phyloP scores from a whole-genome alignment of 1,284 basidiomycete species.

The Ganoderma sp. region DNA sequence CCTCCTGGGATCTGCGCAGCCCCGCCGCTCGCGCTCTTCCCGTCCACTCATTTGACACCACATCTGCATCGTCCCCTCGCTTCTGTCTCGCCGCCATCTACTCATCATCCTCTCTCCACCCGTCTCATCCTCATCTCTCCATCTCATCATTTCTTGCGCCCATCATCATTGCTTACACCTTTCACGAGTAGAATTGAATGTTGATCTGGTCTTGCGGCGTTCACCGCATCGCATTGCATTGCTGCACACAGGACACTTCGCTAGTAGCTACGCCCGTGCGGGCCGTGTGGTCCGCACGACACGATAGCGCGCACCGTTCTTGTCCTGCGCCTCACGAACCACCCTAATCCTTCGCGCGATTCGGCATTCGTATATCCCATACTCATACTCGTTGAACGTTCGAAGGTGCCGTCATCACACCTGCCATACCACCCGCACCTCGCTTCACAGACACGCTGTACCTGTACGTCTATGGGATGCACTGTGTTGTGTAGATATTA shows the following conservation, averaged over 20 bases:
- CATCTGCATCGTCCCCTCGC: not conserved
- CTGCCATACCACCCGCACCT: no score
- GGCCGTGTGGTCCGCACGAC: not conserved
- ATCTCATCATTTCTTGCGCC: conserved; percentile 9
- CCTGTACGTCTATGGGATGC: conserved; percentile 2
- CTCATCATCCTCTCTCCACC: conserved; percentile 12
- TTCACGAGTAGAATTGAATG: conserved; percentile 28
- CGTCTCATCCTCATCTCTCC: conserved; percentile 4
- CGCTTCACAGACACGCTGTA: conserved; percentile 21
- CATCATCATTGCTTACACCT: not conserved
- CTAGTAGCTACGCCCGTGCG: conserved; percentile 4
- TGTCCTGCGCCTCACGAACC: not conserved
- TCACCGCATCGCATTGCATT: conserved; percentile 2
- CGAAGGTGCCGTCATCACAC: conserved; percentile 8
- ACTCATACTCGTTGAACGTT: conserved; percentile 22
- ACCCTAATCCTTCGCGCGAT: conserved; percentile 23
- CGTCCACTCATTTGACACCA: conserved; percentile 47
- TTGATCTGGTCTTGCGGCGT: conserved; percentile 13
- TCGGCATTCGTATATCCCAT: conserved; percentile 26
- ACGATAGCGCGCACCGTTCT: not conserved
- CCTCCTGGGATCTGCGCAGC: conserved; percentile 36
- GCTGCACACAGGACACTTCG: conserved; percentile 6
- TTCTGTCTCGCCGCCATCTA: conserved; percentile 11
- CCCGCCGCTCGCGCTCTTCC: conserved; percentile 34
- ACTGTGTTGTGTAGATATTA: not conserved